Base-by-base conservation (phyloP, 2,329 filamentous ascomycete species). In the Exophiala oligosperma region DNA sequence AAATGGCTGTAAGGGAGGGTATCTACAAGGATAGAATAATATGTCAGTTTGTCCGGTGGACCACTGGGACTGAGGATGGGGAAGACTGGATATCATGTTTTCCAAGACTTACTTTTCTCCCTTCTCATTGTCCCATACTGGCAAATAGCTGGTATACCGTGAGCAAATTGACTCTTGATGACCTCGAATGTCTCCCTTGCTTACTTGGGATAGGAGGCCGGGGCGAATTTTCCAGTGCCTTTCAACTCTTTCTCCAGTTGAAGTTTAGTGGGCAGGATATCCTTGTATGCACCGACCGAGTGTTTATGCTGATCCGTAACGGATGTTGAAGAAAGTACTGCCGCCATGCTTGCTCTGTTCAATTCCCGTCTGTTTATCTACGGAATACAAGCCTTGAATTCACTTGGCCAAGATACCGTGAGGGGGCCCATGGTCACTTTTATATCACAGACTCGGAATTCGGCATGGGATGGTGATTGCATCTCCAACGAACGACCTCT, bases 1-100 rank as follows among this genome's bases (percentile, higher is more conserved):
- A 66, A 91, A 92, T 0, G 81, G 83, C 61, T 86, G 76, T 6
- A 90, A 79, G 5, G 89, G 86, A 56, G 84, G 79, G 67, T 86
- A 89, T 63, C 74, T 81, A 58, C 17, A 37, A 7, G 17, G 24
- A 14, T 17, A 4, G 14, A 54, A 17, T 5, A 2, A n/a, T 11
- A 24, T 37, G 50, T 54, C 47, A 43, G 40, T 43, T 35, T 35
- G 8, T 35, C 6, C 32, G 8, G 32, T 9, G 32, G 11, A 35
- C 8, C 32, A 6, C 6, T 9, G 8, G 32, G 32, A n/a, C 17
- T 17, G 24, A 26, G 5, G 28, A 41, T 17, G 44, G 21, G 4
- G 17, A n/a, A 14, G 9, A 29, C 14, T 12, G 28, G 38, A 35
- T 12, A 24, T 35, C 32, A 9, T 9, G 32, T 6, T 35, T 35